These are phyloP conservation scores for Lignosus rhinocerotis DNA, from an alignment of 1,284 basidiomycete species.

Conservation along the genomic window DNA sequence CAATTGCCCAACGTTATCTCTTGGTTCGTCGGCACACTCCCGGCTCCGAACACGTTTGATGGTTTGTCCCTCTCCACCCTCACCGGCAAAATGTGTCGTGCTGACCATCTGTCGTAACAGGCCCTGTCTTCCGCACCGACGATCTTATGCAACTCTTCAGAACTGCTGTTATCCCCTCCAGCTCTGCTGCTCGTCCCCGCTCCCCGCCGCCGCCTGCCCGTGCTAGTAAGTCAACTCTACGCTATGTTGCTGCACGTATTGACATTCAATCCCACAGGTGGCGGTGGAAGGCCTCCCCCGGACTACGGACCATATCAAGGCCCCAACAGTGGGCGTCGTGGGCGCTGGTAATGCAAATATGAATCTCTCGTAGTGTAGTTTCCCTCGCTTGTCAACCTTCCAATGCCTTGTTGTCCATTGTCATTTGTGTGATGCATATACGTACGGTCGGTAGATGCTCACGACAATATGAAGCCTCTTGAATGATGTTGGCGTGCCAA, in stretches of 20 bases:
- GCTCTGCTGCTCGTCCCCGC: conserved; percentile 43
- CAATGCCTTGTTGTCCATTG: neutral
- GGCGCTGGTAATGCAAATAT: conserved; percentile 25
- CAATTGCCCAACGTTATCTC: conserved; percentile 70
- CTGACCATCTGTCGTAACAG: conserved; percentile 40
- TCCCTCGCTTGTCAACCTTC: neutral
- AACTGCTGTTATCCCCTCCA: conserved; percentile 73
- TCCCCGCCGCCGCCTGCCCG: conserved; percentile 52
- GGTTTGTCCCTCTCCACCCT: conserved; percentile 53
- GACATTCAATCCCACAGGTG: neutral
- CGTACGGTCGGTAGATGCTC: too few species aligned
- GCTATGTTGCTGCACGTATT: neutral
- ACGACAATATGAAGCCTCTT: too few species aligned
- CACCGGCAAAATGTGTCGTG: conserved; percentile 10
- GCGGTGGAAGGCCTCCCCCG: conserved; percentile 43
- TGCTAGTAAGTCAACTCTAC: conserved; percentile 33
- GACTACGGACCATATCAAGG: conserved; percentile 48
- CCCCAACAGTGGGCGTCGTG: conserved; percentile 36
- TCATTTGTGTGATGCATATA: neutral
- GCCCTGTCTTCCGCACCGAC: conserved; percentile 84
- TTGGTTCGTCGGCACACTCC: conserved; percentile 83
- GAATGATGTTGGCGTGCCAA: too few species aligned
- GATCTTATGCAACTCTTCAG: conserved; percentile 82
- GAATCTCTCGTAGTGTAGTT: neutral
- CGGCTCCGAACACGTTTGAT: conserved; percentile 72